Evolutionary conservation across 495 filamentous ascomycete species (phyloP), one percentile per base, ranked within the genome.

Genomic region (Neurospora sp.): DNA sequence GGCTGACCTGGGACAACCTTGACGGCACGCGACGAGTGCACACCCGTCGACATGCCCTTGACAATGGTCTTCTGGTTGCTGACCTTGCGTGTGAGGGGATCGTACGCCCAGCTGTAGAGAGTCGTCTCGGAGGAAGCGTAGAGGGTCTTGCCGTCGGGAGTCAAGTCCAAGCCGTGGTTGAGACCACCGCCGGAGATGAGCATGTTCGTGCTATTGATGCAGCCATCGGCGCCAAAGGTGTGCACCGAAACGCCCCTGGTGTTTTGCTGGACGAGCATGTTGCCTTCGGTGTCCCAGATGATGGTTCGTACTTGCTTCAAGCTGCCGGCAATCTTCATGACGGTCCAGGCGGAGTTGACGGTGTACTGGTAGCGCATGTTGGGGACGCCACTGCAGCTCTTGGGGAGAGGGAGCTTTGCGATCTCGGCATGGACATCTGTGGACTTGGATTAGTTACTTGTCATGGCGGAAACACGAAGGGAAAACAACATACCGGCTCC

Each of bases 91-190:
- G 81, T 78, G 9, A 74, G 73, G 8, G 88, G 74, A 75, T 91
- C 84, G 79, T 92, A 92, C 28, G 80, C 70, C 89, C 89, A 92
- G 54, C 84, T 81, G 78, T 83, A 91, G 37, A 86, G 89, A 2
- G 83, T 81, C 31, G 86, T 83, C n/a, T 87, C 75, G 34, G 84
- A 85, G 37, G 87, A 90, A 13, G 89, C 91, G 77, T 91, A 92
- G 69, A 92, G 81, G 8, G 86, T 91, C 71, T 79, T 84, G 70
- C 91, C 88, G 80, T 92, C 89, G 17, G 78, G 78, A 9, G 88
- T 88, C 24, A 92, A 78, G 21, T 86, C 86, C 39, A 92, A 83
- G n/a, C 90, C 90, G 80, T 92, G 90, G 78, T 91, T 90, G n/a
- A 92, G 82, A 79, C 78, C 76, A 71, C 74, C 72, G 79, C 81